Percentiles rank a stretch among this genome's conserved stretches.
These are phyloP conservation scores for Eruca vesicaria DNA, from an alignment of 441 rosid species.

Conservation along the genomic window DNA sequence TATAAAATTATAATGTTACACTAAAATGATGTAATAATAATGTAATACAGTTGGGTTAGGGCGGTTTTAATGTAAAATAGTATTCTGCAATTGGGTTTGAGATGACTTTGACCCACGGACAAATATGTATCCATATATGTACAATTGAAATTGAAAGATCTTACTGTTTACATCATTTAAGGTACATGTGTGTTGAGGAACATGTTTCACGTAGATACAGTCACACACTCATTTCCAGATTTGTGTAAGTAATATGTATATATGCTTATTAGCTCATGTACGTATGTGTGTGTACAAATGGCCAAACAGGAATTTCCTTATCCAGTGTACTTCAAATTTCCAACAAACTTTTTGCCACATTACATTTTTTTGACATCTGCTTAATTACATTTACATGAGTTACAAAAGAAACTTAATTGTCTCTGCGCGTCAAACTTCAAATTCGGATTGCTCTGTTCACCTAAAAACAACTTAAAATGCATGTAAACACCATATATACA, in stretches of 20 bases:
- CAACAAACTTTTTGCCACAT: neutral
- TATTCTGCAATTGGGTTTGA: too few species aligned
- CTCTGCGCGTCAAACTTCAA: too few species aligned
- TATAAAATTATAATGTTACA: too few species aligned
- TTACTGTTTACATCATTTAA: slow-evolving; percentile 34
- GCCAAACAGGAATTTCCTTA: slow-evolving; percentile 26
- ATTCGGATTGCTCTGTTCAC: too few species aligned
- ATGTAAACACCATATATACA: too few species aligned
- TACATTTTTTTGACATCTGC: too few species aligned
- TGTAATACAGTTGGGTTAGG: too few species aligned
- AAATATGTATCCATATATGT: slow-evolving; percentile 14
- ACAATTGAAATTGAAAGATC: slow-evolving; percentile 33
- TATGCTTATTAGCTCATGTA: neutral
- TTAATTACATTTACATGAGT: neutral
- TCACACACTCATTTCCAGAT: slow-evolving; percentile 31
- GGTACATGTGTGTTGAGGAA: slow-evolving; percentile 18
- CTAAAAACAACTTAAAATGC: too few species aligned
- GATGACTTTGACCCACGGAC: slow-evolving; percentile 28
- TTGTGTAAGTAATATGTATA: slow-evolving; percentile 20
- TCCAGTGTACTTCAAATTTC: slow-evolving; percentile 9
- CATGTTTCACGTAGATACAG: slow-evolving; percentile 21
- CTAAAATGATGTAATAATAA: too few species aligned
- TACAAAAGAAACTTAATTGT: slow-evolving; percentile 6
- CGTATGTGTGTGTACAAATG: slow-evolving; percentile 19
- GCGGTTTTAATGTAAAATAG: too few species aligned